Evolutionary conservation across 1,139 yeast species (phyloP).

Genomic region (Meyerozyma elateridarum): DNA sequence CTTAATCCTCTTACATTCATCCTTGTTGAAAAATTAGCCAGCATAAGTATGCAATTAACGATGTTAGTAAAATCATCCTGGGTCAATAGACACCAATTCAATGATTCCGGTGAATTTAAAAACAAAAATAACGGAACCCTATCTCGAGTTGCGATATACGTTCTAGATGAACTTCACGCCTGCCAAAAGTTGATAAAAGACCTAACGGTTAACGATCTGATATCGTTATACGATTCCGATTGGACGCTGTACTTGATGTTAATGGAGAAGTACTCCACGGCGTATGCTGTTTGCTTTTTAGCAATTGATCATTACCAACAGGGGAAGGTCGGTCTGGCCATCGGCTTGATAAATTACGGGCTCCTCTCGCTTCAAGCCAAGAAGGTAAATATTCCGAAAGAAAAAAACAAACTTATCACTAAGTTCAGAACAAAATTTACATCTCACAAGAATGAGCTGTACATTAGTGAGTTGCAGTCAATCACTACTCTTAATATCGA

Average conservation of each 20-base stretch:
- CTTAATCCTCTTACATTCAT: neutral
- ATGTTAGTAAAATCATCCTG: conserved; percentile 38
- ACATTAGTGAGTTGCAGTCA: conserved; percentile 31
- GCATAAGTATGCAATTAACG: conserved; percentile 36
- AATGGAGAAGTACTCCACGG: conserved; percentile 32
- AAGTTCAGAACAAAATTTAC: conserved; percentile 25
- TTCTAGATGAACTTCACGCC: conserved; percentile 28
- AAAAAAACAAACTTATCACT: conserved; percentile 13
- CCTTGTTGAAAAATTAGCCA: conserved; percentile 24
- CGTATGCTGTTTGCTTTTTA: conserved; percentile 41
- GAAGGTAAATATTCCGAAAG: conserved; percentile 13
- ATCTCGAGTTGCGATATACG: conserved; percentile 39
- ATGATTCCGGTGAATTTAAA: conserved; percentile 18
- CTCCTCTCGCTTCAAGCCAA: conserved; percentile 38
- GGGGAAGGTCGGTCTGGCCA: conserved; percentile 36
- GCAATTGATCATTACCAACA: conserved; percentile 41
- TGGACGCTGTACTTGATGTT: conserved; percentile 35
- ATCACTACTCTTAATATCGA: conserved; percentile 34
- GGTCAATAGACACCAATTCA: conserved; percentile 31
- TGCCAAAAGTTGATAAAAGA: conserved; percentile 16
- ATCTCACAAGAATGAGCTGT: conserved; percentile 26
- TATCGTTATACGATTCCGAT: conserved; percentile 16
- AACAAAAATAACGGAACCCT: conserved; percentile 37
- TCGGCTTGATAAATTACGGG: conserved; percentile 38
- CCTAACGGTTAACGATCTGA: conserved; percentile 8